These are phyloP conservation scores for Setaria italica DNA, from an alignment of 202 grass and related monocot genomes.

Conservation along the genomic window DNA sequence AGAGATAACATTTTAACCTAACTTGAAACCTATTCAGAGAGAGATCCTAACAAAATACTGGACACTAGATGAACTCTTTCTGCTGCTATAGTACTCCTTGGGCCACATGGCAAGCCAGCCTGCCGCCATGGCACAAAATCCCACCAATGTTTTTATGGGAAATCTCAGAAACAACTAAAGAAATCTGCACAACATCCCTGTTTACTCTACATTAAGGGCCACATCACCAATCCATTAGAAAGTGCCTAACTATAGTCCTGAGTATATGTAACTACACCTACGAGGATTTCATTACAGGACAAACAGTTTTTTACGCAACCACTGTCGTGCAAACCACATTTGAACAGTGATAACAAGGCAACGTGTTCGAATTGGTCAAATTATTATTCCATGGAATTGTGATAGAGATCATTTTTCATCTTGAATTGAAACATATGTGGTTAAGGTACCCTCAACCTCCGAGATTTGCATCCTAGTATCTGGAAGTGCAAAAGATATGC, in stretches of 20 bases:
- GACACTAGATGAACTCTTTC: not conserved
- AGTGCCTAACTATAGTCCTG: not conserved
- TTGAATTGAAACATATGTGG: not conserved
- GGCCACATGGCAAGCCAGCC: not conserved
- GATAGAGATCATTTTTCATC: not conserved
- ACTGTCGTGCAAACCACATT: not conserved
- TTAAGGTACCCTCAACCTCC: not conserved
- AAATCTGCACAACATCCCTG: not conserved
- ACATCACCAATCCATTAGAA: not conserved
- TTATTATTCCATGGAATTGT: not conserved
- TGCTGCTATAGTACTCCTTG: not conserved
- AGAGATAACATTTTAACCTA: not conserved
- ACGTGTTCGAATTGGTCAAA: not conserved
- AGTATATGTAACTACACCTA: not conserved
- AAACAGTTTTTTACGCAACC: too few relatives aligned
- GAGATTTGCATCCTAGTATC: not conserved
- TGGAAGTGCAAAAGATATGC: slow-evolving; percentile 1
- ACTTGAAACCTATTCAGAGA: not conserved
- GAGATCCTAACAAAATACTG: not conserved
- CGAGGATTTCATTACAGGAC: not conserved
- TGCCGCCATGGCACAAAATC: not conserved
- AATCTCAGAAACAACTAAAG: not conserved
- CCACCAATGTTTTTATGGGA: not conserved
- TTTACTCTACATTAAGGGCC: not conserved
- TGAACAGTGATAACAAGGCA: not conserved